Conservation (phyloP, 345 rosid species). For the Geranium brycei region DNA sequence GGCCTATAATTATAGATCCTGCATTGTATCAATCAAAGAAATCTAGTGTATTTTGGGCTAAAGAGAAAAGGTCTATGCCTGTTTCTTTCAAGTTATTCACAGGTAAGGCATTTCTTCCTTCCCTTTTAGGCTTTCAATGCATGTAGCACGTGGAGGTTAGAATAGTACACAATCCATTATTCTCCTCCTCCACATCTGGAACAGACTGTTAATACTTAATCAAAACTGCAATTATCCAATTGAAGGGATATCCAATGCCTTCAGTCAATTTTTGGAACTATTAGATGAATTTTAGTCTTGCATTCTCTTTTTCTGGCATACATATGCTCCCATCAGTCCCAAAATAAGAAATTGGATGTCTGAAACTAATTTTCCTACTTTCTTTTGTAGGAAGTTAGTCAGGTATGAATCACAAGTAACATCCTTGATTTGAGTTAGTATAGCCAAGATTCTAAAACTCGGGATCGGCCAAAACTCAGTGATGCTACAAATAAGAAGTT, state of each 20-base stretch:
- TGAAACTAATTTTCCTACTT: too few species aligned
- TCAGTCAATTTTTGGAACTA: background rate
- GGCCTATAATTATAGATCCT: slow-evolving; percentile 81
- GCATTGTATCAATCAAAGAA: slow-evolving; percentile 78
- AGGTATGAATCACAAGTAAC: too few species aligned
- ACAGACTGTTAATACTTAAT: background rate
- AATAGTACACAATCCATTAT: background rate
- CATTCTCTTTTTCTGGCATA: too few species aligned
- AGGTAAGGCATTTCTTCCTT: slow-evolving; percentile 33
- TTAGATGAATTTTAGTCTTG: background rate
- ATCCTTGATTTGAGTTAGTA: too few species aligned
- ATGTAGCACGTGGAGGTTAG: background rate
- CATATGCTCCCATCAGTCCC: too few species aligned
- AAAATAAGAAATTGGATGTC: too few species aligned
- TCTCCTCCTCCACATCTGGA: background rate
- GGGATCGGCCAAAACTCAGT: too few species aligned
- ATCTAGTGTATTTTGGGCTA: slow-evolving; percentile 77
- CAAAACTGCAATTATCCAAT: background rate
- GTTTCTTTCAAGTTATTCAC: slow-evolving; percentile 76
- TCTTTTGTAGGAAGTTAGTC: too few species aligned
- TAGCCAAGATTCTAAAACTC: too few species aligned
- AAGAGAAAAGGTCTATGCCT: slow-evolving; percentile 76
- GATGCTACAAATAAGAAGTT: too few species aligned
- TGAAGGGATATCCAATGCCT: background rate
- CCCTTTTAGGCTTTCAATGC: slow-evolving; percentile 6